phyloP scores from a whole-genome alignment of 164 flowering plant genomes.

The Kalanchoe fedtschenkoi region DNA sequence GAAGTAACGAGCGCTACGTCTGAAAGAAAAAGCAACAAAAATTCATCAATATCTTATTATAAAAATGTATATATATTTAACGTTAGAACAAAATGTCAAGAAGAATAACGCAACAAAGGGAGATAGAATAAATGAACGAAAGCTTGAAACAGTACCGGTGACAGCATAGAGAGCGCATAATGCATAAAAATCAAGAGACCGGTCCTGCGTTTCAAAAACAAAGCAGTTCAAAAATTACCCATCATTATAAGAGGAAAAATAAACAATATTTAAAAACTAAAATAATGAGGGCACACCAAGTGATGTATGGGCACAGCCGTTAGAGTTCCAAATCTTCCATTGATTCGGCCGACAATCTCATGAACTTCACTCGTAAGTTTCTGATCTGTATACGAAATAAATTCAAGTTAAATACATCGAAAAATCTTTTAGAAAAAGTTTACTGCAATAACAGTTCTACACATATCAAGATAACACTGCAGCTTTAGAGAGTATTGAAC shows the following conservation, averaged over 20 bases:
- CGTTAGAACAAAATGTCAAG: background rate
- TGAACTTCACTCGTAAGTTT: conserved; percentile 94
- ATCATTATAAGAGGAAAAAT: background rate
- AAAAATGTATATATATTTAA: background rate
- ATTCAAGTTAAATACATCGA: background rate
- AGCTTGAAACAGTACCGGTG: conserved; percentile 49
- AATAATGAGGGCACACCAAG: conserved; percentile 36
- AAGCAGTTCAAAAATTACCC: conserved; percentile 5
- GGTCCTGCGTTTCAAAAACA: conserved; percentile 47
- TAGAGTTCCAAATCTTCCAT: conserved; percentile 90
- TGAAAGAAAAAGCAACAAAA: conserved; percentile 18
- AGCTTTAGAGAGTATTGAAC: conserved; percentile 1
- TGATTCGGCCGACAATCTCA: conserved; percentile 97
- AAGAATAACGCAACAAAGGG: background rate
- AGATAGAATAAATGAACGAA: background rate
- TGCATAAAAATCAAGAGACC: conserved; percentile 76
- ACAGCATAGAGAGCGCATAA: conserved; percentile 91
- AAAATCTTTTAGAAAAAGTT: background rate
- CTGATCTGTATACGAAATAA: conserved; percentile 44
- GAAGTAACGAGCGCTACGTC: conserved; percentile 96
- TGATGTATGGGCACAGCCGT: conserved; percentile 94
- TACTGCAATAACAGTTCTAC: background rate
- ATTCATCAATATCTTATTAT: background rate
- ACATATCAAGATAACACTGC: background rate
- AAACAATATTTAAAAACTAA: background rate